Evolutionary conservation across 2,329 filamentous ascomycete species (phyloP), one percentile per base, ranked within the genome.

Genomic region (Diplodia corticola): DNA sequence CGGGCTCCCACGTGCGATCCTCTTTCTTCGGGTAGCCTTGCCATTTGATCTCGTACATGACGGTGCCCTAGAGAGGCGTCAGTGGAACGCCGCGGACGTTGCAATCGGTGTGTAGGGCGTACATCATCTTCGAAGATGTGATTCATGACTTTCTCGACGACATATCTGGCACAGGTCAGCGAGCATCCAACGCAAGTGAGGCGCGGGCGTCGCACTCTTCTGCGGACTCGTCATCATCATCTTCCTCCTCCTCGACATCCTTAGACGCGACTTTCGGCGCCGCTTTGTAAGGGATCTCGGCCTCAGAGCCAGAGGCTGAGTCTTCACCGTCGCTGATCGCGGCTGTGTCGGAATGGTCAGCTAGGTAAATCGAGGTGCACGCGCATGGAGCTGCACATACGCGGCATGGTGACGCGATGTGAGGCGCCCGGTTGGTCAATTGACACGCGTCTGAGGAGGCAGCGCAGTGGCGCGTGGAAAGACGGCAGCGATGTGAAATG

Each of bases 1-100:
- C 88, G 0, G 90, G 88, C 74, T 95, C 91, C 91, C 91, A 94
- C 0, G 91, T 95, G 72, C 86, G 79, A 70, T 95, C 91, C 0
- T 80, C 76, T 68, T 88, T 87, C 68, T 88, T 85, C 0, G 91
- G 86, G 68, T 89, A 95, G 3, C 91, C 91, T 69, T 91, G 86
- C 91, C 91, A 95, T 72, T 94, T 93, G 40, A 95, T 90, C 61
- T 89, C 83, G 73, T 90, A 93, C 54, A 83, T 82, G 0, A 88
- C 72, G 4, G 76, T 74, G 22, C 85, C 85, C 80, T 86, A 67
- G 10, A 9, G 49, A 10, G 15, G 3, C 26, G 13, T 68, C 24
- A 70, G 67, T 67, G 5, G 33, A n/a, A 4, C 63, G 37, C 6
- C 28, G 46, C 71, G 70, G 65, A 54, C 35, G 7, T 44, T 20